Evolutionary conservation across 495 filamentous ascomycete genomes (phyloP), one percentile per base, ranked within the genome.

Genomic region (Letharia lupina): DNA sequence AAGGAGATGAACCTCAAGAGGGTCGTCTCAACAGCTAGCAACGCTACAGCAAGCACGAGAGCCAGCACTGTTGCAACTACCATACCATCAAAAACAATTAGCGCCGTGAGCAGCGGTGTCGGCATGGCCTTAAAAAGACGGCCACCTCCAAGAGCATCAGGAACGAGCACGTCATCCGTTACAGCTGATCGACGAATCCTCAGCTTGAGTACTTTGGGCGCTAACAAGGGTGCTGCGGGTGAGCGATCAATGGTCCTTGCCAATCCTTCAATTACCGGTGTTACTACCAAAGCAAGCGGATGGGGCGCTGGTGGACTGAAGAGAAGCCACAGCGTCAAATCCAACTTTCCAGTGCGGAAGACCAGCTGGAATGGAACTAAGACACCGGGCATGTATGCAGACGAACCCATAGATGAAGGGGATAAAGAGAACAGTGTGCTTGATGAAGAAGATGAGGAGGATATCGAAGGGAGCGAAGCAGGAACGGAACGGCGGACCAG

Each of bases 191-290:
- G 93, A 4, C 86, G 94, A 15, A 96, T 96, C 68, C 82, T 93
- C 50, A 94, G 90, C 62, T 83, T 97, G 48, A 95, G 87, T 73
- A 88, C 96, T 73, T 93, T 98, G 28, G 89, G 83, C 11, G 85
- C 87, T 64, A 96, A 96, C 72, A 80, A 87, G 8, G 87, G 88
- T 15, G 76, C 79, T 64, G 41, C 70, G 13, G 80, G 86, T 67
- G 87, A 85, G 69, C 82, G 84, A 65, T 75, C 76, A 50, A 78
- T 75, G 73, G 73, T 67, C 50, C 73, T 70, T 80, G 82, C 74
- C 78, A 83, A 72, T 83, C 79, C 70, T 81, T 83, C 67, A 81
- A 81, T 68, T 62, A 57, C 57, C 60, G 71, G 45, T 64, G 71
- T 64, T 61, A 70, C 69, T 37, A 40, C 42, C 5, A 71, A 67